Evolutionary conservation across 1,139 yeast species (phyloP), one percentile per base, ranked within the genome.

Genomic region (Debaryomyces psychrophilus): DNA sequence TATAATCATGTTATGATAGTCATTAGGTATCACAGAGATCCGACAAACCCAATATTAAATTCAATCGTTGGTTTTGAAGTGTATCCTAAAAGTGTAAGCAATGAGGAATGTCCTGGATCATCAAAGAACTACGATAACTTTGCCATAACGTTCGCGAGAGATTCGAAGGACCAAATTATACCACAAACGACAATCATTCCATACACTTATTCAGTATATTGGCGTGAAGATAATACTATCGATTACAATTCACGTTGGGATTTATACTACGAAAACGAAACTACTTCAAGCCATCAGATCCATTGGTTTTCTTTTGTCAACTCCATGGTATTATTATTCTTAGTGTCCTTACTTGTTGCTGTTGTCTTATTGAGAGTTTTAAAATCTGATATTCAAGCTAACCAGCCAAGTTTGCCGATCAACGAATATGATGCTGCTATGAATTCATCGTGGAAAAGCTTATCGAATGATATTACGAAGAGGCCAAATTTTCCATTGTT

Each of bases 61-160:
- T 78, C 87, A 2, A 87, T 90, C 55, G 96, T 90, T 18, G 97
- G 96, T 0, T 88, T 90, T 57, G 97, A 90, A 67, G 90, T 89
- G 7, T 90, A 90, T 59, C 97, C 97, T 8, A 85, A 83, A 62
- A 85, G 95, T 47, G 92, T 88, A 11, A 71, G 77, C 41, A 85
- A 82, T 58, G 79, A 69, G 52, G 73, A 74, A 35, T 86, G 93
- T 60, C 92, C 92, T 2, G 90, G 90, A 5, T 80, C 85, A 2
- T 73, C 84, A 3, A 82, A 77, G 53, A 65, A 77, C 56, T 85
- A 75, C 60, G 69, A 76, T 39, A 80, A 83, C 54, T 81, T 73
- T 55, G 80, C 83, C 38, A 56, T 86, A 9, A 58, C 57, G 3
- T 50, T 60, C 25, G 50, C 57, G 14, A 53, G 55, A 20, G 57